Conservation (phyloP, 1,139 yeast genomes). For the Geotrichum australiense region DNA sequence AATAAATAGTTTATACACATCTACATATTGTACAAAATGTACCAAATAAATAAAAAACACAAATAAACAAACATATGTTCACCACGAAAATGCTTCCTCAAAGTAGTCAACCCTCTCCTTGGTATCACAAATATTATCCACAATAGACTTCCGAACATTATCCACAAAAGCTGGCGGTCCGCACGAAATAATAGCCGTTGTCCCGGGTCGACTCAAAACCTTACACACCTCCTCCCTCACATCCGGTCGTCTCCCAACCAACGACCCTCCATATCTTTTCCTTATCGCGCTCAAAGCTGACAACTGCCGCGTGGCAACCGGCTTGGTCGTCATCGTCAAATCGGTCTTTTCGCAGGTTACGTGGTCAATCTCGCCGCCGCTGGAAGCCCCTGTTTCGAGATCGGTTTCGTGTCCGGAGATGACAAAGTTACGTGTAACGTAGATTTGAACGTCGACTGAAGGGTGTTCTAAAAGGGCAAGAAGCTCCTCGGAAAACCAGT, state of each 20-base stretch:
- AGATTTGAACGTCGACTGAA: conserved; percentile 18
- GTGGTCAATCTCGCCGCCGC: no score
- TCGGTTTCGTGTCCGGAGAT: background rate
- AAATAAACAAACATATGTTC: conserved; percentile 6
- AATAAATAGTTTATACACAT: no score
- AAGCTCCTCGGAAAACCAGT: conserved; percentile 39
- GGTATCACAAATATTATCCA: conserved; percentile 25
- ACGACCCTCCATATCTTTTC: conserved; percentile 17
- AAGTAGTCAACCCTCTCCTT: conserved; percentile 32
- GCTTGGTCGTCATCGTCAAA: no score
- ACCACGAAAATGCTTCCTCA: conserved; percentile 42
- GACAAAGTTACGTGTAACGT: conserved; percentile 15
- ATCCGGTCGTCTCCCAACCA: conserved; percentile 39
- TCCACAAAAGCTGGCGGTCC: conserved; percentile 42
- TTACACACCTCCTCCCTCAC: conserved; percentile 34
- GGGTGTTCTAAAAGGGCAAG: conserved; percentile 9
- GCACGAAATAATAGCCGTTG: conserved; percentile 36
- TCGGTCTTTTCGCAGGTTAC: no score
- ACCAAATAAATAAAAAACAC: conserved; percentile 2
- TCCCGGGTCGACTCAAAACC: conserved; percentile 31
- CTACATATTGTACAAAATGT: no score
- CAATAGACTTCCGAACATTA: conserved; percentile 34
- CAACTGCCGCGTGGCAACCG: background rate
- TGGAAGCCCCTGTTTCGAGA: no score
- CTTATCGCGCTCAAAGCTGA: background rate